Evolutionary conservation across 1,284 basidiomycete species (phyloP), one percentile per base, ranked within the genome.

Genomic region (Rhodotorula mucilaginosa): DNA sequence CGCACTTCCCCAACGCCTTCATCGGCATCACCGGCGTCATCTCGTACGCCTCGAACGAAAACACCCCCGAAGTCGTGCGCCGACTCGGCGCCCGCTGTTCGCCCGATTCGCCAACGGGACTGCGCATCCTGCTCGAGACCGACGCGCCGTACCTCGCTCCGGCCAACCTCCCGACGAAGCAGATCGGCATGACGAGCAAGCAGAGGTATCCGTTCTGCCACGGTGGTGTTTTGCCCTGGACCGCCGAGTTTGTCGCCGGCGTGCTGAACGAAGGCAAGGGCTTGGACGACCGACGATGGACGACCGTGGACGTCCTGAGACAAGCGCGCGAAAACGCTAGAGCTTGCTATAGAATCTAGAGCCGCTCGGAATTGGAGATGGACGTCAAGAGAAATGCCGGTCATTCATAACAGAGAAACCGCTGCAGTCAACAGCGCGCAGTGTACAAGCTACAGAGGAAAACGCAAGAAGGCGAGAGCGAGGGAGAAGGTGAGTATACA

Each of bases 131-230:
- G 3, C 83, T 92, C 4, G 91, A 92, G 80, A 92, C 91, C 0
- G 90, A 92, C 74, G 90, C 90, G 0, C 90, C 91, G 0, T 92
- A 86, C 82, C 92, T 92, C 90, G 84, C 88, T 0, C 91, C 90
- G 0, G 83, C 86, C 0, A 92, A 90, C 73, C 79, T 92, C 44
- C 83, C 87, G 0, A 80, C 88, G 61, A 88, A 85, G 74, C 87
- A 87, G 29, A 65, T 75, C 21, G 74, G 74, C 31, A 71, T 77
- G 51, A 75, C 71, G 29, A 64, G 48, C 23, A 74, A 71, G 31
- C 64, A 44, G 77, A 85, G 86, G 70, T 81, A 92, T 1, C 88
- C 90, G 0, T 79, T 92, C 12, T 89, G 86, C 65, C 90, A 91
- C 78, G 87, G 87, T 0, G 89, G 86, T 0, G 91, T 92, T 89